phyloP scores from a whole-genome alignment of 306 rosid species.

The Parietaria judaica region DNA sequence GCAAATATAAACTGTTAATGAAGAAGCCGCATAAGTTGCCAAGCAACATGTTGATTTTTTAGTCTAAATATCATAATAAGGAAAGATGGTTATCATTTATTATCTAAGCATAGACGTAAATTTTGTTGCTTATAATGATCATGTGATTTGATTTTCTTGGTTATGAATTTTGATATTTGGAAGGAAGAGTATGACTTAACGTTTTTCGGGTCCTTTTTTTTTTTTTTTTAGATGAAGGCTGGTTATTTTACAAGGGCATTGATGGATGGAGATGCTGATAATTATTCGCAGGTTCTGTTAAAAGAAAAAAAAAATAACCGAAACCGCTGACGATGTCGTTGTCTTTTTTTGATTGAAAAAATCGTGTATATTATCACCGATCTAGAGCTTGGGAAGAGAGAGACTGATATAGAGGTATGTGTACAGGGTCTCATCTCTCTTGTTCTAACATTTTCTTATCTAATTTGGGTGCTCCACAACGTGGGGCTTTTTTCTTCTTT shows the following conservation, averaged over 20 bases:
- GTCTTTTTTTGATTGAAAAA: constrained; percentile 35
- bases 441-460: constrained; percentile 26
- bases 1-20: constrained; percentile 5
- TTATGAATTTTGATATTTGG: constrained; percentile 4
- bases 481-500: constrained; percentile 39
- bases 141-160: too few species aligned
- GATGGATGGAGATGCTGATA: constrained; percentile 34
- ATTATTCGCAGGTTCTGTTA: constrained; percentile 41
- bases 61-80: too few species aligned
- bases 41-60: too few species aligned
- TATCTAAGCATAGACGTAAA: too few species aligned
- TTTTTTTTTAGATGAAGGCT: constrained; percentile 65
- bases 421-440: constrained; percentile 86
- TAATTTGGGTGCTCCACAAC: constrained; percentile 31
- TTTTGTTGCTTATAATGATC: too few species aligned
- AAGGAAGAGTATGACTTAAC: not conserved
- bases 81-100: too few species aligned
- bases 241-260: constrained; percentile 45
- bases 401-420: constrained; percentile 74
- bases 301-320: constrained; percentile 22
- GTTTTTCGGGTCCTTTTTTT: too few species aligned
- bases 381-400: constrained; percentile 62
- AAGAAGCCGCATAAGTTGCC: not conserved
- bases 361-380: constrained; percentile 83
- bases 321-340: constrained; percentile 25